phyloP scores from a whole-genome alignment of 352 stramenopile species.

The Vaucheria bursata region DNA sequence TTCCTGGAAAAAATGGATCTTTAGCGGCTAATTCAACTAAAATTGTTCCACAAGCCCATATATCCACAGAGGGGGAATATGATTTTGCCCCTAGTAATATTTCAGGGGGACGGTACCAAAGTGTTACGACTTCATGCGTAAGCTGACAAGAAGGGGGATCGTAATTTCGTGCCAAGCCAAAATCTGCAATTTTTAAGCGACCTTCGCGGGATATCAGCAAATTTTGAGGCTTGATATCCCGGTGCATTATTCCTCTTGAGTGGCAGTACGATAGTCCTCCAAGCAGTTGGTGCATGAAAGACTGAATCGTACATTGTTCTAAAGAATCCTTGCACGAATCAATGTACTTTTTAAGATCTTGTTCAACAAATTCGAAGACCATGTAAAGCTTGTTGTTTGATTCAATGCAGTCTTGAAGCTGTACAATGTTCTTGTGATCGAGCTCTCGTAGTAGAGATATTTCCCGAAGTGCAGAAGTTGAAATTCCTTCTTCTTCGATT shows the following conservation, averaged over 20 bases:
- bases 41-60: constrained; percentile 73
- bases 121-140: constrained; percentile 95
- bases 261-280: constrained; percentile 73
- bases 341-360: constrained; percentile 90
- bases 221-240: constrained; percentile 95
- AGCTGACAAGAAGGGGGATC: constrained; percentile 91
- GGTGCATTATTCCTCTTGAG: constrained; percentile 71
- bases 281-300: constrained; percentile 68
- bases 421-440: constrained; percentile 96
- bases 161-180: constrained; percentile 90
- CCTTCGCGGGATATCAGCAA: constrained; percentile 85
- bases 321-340: constrained; percentile 62
- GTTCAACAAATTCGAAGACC: constrained; percentile 98
- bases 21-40: constrained; percentile 78
- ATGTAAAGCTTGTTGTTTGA: constrained; percentile 90
- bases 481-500: constrained; percentile 97
- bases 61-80: constrained; percentile 72
- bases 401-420: constrained; percentile 69
- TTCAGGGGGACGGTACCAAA: constrained; percentile 97
- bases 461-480: constrained; percentile 92
- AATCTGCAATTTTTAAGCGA: constrained; percentile 95
- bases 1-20: constrained; percentile 70
- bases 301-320: constrained; percentile 48
- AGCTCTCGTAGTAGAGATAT: constrained; percentile 95
- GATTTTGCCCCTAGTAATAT: constrained; percentile 88